phyloP scores from a whole-genome alignment of 2,329 filamentous ascomycete species.

The Phaeosphaeriaceae sp. region DNA sequence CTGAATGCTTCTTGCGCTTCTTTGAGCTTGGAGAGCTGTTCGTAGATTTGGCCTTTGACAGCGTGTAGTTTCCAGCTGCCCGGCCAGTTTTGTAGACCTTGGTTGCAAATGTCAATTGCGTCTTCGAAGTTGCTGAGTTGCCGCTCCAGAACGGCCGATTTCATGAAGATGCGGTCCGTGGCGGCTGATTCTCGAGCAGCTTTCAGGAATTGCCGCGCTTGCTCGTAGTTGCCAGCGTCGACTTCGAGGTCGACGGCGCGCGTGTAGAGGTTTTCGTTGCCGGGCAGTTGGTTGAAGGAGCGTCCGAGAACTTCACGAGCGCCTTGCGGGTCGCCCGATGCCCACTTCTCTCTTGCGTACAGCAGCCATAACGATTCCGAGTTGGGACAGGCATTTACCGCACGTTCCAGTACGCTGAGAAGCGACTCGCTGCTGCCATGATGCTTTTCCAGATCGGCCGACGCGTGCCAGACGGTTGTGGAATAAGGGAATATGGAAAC shows the following conservation, averaged over 20 bases:
- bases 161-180: constrained; percentile 97
- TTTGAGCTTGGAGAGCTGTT: constrained; percentile 76
- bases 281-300: constrained; percentile 93
- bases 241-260: constrained; percentile 96
- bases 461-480: constrained; percentile 87
- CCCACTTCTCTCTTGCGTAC: constrained; percentile 93
- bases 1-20: constrained; percentile 90
- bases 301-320: constrained; percentile 84
- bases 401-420: constrained; percentile 87
- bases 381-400: constrained; percentile 89
- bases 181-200: constrained; percentile 87
- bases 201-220: constrained; percentile 81
- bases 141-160: constrained; percentile 91
- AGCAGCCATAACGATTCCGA: constrained; percentile 95
- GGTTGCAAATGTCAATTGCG: constrained; percentile 85
- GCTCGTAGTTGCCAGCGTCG: constrained; percentile 81
- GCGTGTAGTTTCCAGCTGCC: constrained; percentile 91
- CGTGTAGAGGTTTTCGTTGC: constrained; percentile 98
- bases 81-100: constrained; percentile 87
- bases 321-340: constrained; percentile 84
- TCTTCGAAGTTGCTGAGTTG: constrained; percentile 80
- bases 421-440: constrained; percentile 85
- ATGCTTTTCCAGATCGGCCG: constrained; percentile 87
- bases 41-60: constrained; percentile 98
- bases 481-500: constrained; percentile 88